Percentiles rank a stretch among this genome's conserved stretches.
These are phyloP conservation scores for Populus tremula DNA, from an alignment of 345 rosid genomes.

Conservation along the genomic window DNA sequence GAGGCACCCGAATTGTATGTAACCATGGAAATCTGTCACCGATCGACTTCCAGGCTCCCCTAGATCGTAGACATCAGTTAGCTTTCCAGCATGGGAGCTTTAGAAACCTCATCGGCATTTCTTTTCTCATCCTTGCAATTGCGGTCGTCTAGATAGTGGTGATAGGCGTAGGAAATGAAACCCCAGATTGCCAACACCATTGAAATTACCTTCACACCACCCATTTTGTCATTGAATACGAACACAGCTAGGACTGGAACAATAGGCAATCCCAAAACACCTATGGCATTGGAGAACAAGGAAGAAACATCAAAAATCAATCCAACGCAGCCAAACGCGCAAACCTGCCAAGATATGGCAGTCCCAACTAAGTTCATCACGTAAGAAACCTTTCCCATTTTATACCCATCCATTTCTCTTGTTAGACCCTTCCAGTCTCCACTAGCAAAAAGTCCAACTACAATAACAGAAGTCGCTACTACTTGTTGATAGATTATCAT, in stretches of 20 bases:
- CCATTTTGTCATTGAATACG: slow-evolving; percentile 51
- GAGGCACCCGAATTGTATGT: too few relatives aligned
- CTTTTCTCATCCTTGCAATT: slow-evolving; percentile 3
- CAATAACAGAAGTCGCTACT: slow-evolving; percentile 32
- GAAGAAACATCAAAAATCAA: slow-evolving; percentile 62
- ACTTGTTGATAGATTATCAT: slow-evolving; percentile 39
- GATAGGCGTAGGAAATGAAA: slow-evolving; percentile 49
- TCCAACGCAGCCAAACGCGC: slow-evolving; percentile 40
- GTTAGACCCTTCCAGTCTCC: slow-evolving; percentile 48
- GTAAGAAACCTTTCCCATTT: slow-evolving; percentile 46
- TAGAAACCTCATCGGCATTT: background rate
- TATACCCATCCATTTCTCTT: slow-evolving; percentile 44
- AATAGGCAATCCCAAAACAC: slow-evolving; percentile 50
- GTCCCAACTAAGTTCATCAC: slow-evolving; percentile 42
- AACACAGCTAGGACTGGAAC: slow-evolving; percentile 54
- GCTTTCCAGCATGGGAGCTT: background rate
- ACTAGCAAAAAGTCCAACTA: slow-evolving; percentile 50
- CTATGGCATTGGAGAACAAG: slow-evolving; percentile 45
- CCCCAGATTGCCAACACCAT: slow-evolving; percentile 72
- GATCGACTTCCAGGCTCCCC: too few relatives aligned
- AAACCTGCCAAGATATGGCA: slow-evolving; percentile 49
- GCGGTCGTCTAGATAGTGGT: slow-evolving; percentile 49
- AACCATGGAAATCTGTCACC: too few relatives aligned
- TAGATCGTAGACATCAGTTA: too few relatives aligned
- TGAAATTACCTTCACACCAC: slow-evolving; percentile 56